These are phyloP conservation scores for Leptographium procerum DNA, from an alignment of 2,329 filamentous ascomycete genomes.

Conservation along the genomic window DNA sequence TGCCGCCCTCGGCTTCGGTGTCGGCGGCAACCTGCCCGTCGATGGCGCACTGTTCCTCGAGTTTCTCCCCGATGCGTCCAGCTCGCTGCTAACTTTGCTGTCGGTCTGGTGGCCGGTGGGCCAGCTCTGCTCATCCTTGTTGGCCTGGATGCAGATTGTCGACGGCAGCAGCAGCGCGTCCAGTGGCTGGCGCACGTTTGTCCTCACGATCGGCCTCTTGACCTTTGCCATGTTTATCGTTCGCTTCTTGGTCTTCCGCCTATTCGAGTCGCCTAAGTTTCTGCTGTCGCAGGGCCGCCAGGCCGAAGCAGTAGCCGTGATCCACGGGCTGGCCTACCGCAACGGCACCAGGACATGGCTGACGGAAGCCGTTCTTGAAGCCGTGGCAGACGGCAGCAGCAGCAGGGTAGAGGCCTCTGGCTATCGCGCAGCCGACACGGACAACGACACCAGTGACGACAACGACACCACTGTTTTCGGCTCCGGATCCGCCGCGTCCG, in stretches of 20 bases:
- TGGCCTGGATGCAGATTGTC: constrained; percentile 68
- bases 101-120: constrained; percentile 82
- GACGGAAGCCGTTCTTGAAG: constrained; percentile 55
- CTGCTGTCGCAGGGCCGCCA: constrained; percentile 67
- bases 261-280: constrained; percentile 80
- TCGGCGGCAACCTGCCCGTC: constrained; percentile 67
- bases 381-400: constrained; percentile 31
- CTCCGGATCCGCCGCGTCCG: no score
- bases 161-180: constrained; percentile 39
- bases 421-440: constrained; percentile 4
- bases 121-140: constrained; percentile 58
- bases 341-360: constrained; percentile 65
- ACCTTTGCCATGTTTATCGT: constrained; percentile 69
- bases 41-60: constrained; percentile 76
- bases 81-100: constrained; percentile 64
- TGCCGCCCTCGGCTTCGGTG: constrained; percentile 52
- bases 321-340: constrained; percentile 65
- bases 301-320: constrained; percentile 65
- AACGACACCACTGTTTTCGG: not conserved
- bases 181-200: constrained; percentile 67
- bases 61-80: constrained; percentile 66
- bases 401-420: not conserved
- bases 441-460: not conserved
- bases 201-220: constrained; percentile 57
- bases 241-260: constrained; percentile 69